These are phyloP conservation scores for Immersiporthe knoxdaviesiana DNA, from an alignment of 2,329 filamentous ascomycete species.

Conservation along the genomic window DNA sequence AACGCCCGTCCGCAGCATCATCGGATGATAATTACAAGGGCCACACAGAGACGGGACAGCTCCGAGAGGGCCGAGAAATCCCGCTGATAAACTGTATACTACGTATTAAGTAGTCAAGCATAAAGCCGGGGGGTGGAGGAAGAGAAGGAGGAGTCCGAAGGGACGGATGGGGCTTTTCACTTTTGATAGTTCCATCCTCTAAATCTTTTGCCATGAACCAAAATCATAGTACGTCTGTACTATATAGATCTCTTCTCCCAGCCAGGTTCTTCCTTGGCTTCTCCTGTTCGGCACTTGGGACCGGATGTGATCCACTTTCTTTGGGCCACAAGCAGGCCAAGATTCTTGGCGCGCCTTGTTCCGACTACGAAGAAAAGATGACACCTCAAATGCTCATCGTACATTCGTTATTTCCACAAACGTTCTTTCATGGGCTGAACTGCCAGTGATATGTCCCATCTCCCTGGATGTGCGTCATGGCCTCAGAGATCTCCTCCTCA, in stretches of 20 bases:
- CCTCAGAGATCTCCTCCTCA: constrained; percentile 17
- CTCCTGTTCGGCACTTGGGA: not conserved
- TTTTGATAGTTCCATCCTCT: not conserved
- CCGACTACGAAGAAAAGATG: not conserved
- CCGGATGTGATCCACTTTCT: not conserved
- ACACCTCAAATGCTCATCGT: not conserved
- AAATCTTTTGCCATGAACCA: too few relatives aligned
- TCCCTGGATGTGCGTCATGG: constrained; percentile 6
- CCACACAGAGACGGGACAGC: not conserved
- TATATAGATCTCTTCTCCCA: too few relatives aligned
- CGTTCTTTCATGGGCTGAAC: not conserved
- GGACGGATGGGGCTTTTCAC: not conserved
- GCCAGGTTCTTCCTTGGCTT: not conserved
- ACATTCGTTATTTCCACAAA: not conserved
- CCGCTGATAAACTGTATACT: not conserved
- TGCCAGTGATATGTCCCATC: not conserved
- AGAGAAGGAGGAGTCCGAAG: not conserved
- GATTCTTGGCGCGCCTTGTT: constrained; percentile 5
- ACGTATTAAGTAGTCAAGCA: not conserved
- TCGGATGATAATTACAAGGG: not conserved
- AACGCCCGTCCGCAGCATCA: not conserved
- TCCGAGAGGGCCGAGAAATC: not conserved
- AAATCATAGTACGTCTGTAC: too few relatives aligned
- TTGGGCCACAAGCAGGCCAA: not conserved
- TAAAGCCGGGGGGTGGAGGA: not conserved